Base-by-base conservation (phyloP, 148 eudicot species). In the Dysphania ambrosioides region DNA sequence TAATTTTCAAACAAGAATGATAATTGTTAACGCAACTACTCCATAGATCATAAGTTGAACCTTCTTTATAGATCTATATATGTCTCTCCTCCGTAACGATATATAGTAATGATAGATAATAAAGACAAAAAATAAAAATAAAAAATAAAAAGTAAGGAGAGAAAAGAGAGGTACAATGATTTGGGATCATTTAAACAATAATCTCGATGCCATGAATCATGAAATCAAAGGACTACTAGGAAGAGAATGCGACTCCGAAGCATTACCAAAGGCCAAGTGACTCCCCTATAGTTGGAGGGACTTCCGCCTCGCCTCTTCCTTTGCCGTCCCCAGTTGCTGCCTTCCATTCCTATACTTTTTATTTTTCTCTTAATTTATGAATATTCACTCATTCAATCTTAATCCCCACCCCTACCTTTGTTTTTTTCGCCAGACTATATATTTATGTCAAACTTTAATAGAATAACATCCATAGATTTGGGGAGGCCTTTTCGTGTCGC, bases 251-350 rank as follows among this genome's bases (percentile, higher is more conserved):
- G 82, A 64, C 82, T 75, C 75, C 16, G 35, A 57, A 66, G 61
- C 3, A 63, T 16, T 66, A 32, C 76, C 62, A 80, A 80, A 71
- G 65, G 82, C 27, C 82, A 80, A 44, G 29, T 71, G 79, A 75
- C 79, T 74, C 74, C 75, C 59, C 31, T 12, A n/a, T n/a, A n/a
- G n/a, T 16, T n/a, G 11, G 40, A 38, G 13, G 10, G 40, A 34
- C 32, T 56, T 23, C 42, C 55, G 75, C 10, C 51, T 77, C 80
- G 68, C 75, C 70, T 70, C 68, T 44, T 72, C 47, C 77, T 6
- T 29, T 19, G 75, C 79, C 83, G 72, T 80, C 83, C 83, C 79
- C 72, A 80, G 83, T 55, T 75, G 75, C 0, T 38, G 67, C 75
- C 81, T 78, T 13, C 5, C 6, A 6, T 31, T 31, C n/a, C 35